Conservation (phyloP, 176 grass and related monocot genomes). For the Paspalum notatum region DNA sequence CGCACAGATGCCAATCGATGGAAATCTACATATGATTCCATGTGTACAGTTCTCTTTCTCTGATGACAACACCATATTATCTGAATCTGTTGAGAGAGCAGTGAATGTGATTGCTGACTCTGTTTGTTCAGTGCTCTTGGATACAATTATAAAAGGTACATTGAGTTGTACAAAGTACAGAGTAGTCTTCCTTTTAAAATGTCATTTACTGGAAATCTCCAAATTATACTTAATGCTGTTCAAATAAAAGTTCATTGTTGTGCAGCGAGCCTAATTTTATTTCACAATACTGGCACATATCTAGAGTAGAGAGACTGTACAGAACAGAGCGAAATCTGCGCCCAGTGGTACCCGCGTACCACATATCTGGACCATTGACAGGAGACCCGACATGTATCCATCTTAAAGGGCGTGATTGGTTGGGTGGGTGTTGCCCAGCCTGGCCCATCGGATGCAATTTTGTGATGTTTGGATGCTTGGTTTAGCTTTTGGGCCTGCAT, state of each 20-base stretch:
- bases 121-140: conserved; percentile 76
- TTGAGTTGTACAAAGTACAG: conserved; percentile 18
- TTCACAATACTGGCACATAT: conserved; percentile 10
- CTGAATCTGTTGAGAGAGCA: conserved; percentile 76
- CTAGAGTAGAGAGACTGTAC: neutral
- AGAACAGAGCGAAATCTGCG: no score
- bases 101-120: conserved; percentile 73
- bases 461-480: no score
- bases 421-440: no score
- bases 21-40: conserved; percentile 40
- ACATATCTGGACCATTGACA: no score
- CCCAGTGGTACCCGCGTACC: no score
- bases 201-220: conserved; percentile 21
- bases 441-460: no score
- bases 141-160: conserved; percentile 94
- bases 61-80: conserved; percentile 53
- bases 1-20: conserved; percentile 37
- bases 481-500: no score
- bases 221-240: conserved; percentile 4
- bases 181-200: neutral
- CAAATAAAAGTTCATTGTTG: neutral
- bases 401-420: no score
- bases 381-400: no score
- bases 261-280: neutral
- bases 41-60: conserved; percentile 74